A percentile compares a stretch with the other conserved stretches of the same genome.
Evolutionary conservation across 345 rosid species (phyloP).

Genomic region (thale cress (Arabidopsis thaliana)): TAIR10.1 NC_003076.8:25070501-25071000

Average conservation of each 20-base stretch:
- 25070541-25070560: background rate
- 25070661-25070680: too few relatives aligned
- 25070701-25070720: constrained; percentile 32
- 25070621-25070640: background rate
- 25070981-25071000: constrained; percentile 66
- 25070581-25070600: background rate
- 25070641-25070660: constrained; percentile 5
- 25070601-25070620: constrained; percentile 1
- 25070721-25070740: constrained; percentile 45
- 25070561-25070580: constrained; percentile 3
- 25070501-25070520: background rate
- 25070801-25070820: background rate
- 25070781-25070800: constrained; percentile 43
- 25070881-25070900: background rate
- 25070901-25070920: constrained; percentile 25
- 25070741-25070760: constrained; percentile 83
- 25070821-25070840: constrained; percentile 24
- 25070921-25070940: constrained; percentile 21
- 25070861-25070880: constrained; percentile 14
- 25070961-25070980: constrained; percentile 63
- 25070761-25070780: constrained; percentile 61
- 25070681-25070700: constrained; percentile 54
- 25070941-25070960: constrained; percentile 50
- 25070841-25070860: background rate
- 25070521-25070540: background rate